These are phyloP conservation scores for Microdochium bolleyi DNA, from an alignment of 2,329 filamentous ascomycete genomes.

Conservation along the genomic window DNA sequence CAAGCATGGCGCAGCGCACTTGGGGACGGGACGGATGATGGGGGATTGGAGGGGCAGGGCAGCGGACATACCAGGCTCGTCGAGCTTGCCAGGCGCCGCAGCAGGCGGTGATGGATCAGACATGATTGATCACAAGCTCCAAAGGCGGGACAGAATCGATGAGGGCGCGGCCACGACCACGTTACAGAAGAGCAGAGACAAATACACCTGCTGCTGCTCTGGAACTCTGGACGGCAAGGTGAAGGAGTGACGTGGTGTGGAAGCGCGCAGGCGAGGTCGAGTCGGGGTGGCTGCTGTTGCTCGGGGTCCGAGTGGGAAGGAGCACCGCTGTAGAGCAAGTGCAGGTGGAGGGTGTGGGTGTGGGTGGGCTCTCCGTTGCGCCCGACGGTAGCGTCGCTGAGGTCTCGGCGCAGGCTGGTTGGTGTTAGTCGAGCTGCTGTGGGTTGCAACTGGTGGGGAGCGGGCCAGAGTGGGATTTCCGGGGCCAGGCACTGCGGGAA, in stretches of 20 bases:
- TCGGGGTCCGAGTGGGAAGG: not conserved
- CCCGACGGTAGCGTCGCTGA: not conserved
- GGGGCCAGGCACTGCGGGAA: not conserved
- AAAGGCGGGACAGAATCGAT: not conserved
- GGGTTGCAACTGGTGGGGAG: not conserved
- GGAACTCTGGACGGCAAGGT: not conserved
- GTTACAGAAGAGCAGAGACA: not conserved
- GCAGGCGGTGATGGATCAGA: conserved; percentile 20
- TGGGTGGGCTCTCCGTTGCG: not conserved
- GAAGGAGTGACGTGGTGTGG: not conserved
- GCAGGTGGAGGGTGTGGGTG: not conserved
- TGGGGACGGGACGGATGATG: not conserved
- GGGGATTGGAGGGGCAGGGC: not conserved
- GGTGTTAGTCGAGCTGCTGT: not conserved
- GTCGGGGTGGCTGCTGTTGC: not conserved
- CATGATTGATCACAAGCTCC: conserved; percentile 14
- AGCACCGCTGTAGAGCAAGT: not conserved
- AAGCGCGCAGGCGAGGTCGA: not conserved
- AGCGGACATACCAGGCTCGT: conserved; percentile 6
- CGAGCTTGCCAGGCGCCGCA: conserved; percentile 16
- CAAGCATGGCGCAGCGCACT: not conserved
- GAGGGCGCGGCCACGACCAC: not conserved
- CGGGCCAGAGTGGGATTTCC: not conserved
- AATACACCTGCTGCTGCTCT: not conserved
- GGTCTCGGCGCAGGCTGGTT: not conserved